These are phyloP conservation scores for Eimeria acervulina DNA, from an alignment of 169 alveolate genomes.

Conservation along the genomic window DNA sequence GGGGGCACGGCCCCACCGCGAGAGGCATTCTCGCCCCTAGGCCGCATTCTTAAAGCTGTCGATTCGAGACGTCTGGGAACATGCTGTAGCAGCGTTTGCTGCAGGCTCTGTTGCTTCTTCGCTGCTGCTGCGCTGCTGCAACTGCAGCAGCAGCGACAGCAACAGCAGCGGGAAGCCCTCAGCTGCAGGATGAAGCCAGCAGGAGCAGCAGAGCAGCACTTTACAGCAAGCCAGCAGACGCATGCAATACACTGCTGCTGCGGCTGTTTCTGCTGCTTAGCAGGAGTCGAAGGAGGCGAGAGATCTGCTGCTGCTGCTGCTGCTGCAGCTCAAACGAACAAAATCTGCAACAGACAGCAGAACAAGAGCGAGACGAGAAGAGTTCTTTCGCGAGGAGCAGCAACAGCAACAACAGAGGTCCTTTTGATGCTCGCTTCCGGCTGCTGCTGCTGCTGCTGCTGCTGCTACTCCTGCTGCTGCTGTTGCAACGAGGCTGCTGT, in stretches of 20 bases:
- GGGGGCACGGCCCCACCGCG: conserved; percentile 67
- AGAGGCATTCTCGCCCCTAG: conserved; percentile 31
- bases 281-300: neutral
- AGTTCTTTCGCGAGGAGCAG: neutral
- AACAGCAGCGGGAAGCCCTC: conserved; percentile 17
- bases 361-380: neutral
- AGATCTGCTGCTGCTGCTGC: conserved; percentile 39
- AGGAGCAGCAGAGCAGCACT: neutral
- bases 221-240: neutral
- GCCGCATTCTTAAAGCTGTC: conserved; percentile 4
- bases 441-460: conserved; percentile 21
- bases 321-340: neutral
- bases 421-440: conserved; percentile 18
- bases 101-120: conserved; percentile 20
- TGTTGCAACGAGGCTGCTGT: conserved; percentile 1
- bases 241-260: conserved; percentile 8
- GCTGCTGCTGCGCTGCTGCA: conserved; percentile 18
- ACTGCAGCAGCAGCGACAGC: conserved; percentile 48
- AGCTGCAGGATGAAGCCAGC: neutral
- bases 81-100: neutral
- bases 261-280: conserved; percentile 19
- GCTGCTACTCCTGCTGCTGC: conserved; percentile 36
- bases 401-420: conserved; percentile 28
- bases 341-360: conserved; percentile 29
- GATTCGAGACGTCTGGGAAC: neutral